Percentiles rank a stretch among this genome's conserved stretches.
Conservation (phyloP, 2,329 filamentous ascomycete species). For the Xylariomycetidae sp. region DNA sequence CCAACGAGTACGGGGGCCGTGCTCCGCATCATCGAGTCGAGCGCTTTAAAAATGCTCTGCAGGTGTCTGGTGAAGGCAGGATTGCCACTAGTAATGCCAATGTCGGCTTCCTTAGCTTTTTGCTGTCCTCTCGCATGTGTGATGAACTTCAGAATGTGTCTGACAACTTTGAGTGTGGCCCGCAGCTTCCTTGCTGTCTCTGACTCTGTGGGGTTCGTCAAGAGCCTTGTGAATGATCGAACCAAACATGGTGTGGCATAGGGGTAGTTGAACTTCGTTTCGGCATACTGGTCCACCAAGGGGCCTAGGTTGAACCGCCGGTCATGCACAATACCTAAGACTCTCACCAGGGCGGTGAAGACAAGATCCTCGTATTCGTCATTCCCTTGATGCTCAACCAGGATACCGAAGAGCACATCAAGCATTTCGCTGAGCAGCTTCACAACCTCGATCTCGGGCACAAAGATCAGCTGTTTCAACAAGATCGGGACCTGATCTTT, state of each 20-base stretch:
- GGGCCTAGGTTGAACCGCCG: slow-evolving; percentile 88
- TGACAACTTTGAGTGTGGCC: slow-evolving; percentile 90
- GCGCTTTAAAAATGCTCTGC: slow-evolving; percentile 79
- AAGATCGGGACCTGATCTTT: slow-evolving; percentile 68
- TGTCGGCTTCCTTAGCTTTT: slow-evolving; percentile 79
- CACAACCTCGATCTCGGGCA: slow-evolving; percentile 95
- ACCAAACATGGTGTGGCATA: slow-evolving; percentile 87
- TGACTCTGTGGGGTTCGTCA: slow-evolving; percentile 77
- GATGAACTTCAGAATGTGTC: slow-evolving; percentile 91
- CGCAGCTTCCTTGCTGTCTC: slow-evolving; percentile 80
- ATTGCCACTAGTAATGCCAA: slow-evolving; percentile 74
- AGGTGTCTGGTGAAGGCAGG: slow-evolving; percentile 76
- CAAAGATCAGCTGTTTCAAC: slow-evolving; percentile 81
- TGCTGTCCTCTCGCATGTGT: slow-evolving; percentile 84
- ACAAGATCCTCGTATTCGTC: slow-evolving; percentile 91
- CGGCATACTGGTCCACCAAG: slow-evolving; percentile 86
- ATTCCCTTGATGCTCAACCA: slow-evolving; percentile 86
- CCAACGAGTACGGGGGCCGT: slow-evolving; percentile 80
- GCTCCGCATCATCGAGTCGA: slow-evolving; percentile 88
- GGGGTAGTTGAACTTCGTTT: slow-evolving; percentile 85
- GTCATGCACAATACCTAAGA: slow-evolving; percentile 91
- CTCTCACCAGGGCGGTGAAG: slow-evolving; percentile 83
- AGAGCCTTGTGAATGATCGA: slow-evolving; percentile 76
- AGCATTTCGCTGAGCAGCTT: slow-evolving; percentile 88
- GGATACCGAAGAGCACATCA: slow-evolving; percentile 83